phyloP scores from a whole-genome alignment of 768 basidiomycete genomes.

The Termitomyces sp. region DNA sequence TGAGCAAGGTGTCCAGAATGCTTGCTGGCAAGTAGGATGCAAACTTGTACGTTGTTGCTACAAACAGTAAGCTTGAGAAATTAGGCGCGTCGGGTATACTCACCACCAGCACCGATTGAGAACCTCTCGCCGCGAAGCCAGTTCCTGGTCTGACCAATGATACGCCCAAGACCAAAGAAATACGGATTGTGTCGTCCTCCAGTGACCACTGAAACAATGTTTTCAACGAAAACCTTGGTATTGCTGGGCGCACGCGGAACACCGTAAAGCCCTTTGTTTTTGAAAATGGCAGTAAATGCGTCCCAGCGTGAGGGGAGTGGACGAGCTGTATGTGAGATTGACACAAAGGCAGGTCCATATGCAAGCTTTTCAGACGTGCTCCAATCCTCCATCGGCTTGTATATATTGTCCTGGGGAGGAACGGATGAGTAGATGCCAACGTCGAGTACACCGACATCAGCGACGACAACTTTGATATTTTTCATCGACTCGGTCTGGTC shows the following conservation, averaged over 20 bases:
- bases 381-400: conserved; percentile 64
- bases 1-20: conserved; percentile 61
- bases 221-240: conserved; percentile 52
- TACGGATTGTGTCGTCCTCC: conserved; percentile 43
- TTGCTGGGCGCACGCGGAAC: conserved; percentile 51
- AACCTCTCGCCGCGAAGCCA: conserved; percentile 66
- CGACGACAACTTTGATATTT: conserved; percentile 63
- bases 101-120: conserved; percentile 78
- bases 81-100: conserved; percentile 17
- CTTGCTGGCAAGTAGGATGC: conserved; percentile 67
- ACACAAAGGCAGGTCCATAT: conserved; percentile 66
- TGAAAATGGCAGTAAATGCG: conserved; percentile 27
- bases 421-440: conserved; percentile 19
- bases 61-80: conserved; percentile 5
- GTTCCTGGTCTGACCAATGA: conserved; percentile 43
- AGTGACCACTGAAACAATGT: conserved; percentile 54
- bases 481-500: conserved; percentile 54
- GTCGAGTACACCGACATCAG: conserved; percentile 67
- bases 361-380: conserved; percentile 66
- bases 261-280: conserved; percentile 33
- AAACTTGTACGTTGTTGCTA: conserved; percentile 64
- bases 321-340: conserved; percentile 32
- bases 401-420: conserved; percentile 28
- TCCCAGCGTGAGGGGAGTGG: conserved; percentile 24
- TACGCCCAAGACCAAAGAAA: conserved; percentile 39